Evolutionary conservation across 2,329 filamentous ascomycete genomes (phyloP).

Genomic region (Pseudophaeomoniella oleicola): DNA sequence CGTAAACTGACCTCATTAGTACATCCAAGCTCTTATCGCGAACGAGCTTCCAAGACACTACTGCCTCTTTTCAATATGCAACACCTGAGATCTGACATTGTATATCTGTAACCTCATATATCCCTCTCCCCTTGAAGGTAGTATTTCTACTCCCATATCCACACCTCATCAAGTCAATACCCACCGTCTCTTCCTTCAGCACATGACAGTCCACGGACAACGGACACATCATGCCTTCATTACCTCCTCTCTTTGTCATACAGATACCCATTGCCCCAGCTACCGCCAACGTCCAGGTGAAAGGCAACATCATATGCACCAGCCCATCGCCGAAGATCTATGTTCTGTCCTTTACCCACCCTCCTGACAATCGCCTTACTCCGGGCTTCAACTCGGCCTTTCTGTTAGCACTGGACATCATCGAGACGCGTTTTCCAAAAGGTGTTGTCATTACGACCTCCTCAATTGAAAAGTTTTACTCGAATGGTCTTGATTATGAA

Average conservation of each 20-base stretch:
- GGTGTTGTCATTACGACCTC: constrained; percentile 68
- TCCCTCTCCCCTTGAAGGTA: too few relatives aligned
- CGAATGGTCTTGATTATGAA: constrained; percentile 65
- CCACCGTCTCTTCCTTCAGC: too few relatives aligned
- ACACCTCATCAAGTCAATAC: too few relatives aligned
- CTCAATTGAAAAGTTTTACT: constrained; percentile 64
- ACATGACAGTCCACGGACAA: too few relatives aligned
- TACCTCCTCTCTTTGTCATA: neutral
- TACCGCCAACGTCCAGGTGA: neutral
- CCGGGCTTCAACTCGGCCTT: constrained; percentile 53
- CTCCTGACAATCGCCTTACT: constrained; percentile 63
- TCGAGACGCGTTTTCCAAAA: constrained; percentile 52
- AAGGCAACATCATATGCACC: constrained; percentile 41
- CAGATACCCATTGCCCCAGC: neutral
- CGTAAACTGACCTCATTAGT: too few relatives aligned
- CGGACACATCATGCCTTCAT: neutral
- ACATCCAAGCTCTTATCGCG: too few relatives aligned
- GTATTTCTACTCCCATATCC: too few relatives aligned
- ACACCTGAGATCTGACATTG: too few relatives aligned
- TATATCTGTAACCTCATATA: too few relatives aligned
- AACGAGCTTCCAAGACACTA: too few relatives aligned
- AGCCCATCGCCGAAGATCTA: constrained; percentile 49
- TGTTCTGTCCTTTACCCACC: constrained; percentile 55
- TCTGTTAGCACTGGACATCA: constrained; percentile 56
- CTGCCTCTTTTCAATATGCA: too few relatives aligned